phyloP scores from a whole-genome alignment of 2,329 filamentous ascomycete genomes.

The Monilinia polystroma region DNA sequence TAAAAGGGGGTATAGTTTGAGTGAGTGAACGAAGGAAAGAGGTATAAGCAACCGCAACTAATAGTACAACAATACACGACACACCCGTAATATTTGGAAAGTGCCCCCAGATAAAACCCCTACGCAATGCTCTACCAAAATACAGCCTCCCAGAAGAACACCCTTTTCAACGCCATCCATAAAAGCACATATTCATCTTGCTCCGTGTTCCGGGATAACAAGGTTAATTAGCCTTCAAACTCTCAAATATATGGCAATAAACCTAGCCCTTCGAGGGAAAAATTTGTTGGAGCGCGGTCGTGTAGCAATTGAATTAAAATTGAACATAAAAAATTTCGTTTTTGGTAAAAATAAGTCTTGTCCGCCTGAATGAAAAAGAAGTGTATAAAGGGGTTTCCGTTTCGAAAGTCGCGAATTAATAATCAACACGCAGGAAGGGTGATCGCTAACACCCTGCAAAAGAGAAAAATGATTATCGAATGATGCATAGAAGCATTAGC shows the following conservation, averaged over 20 bases:
- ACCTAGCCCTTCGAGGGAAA: neutral
- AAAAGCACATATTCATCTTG: constrained; percentile 14
- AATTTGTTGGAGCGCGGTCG: neutral
- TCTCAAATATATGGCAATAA: neutral
- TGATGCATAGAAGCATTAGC: neutral
- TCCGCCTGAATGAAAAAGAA: neutral
- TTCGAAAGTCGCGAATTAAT: constrained; percentile 7
- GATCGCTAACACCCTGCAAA: neutral
- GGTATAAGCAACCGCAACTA: neutral
- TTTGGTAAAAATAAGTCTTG: neutral
- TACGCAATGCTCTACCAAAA: constrained; percentile 10
- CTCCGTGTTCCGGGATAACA: constrained; percentile 7
- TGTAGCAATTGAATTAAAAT: constrained; percentile 16
- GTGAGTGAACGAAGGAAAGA: constrained; percentile 8
- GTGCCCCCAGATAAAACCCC: neutral
- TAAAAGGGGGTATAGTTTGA: constrained; percentile 15
- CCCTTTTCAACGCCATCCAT: constrained; percentile 21
- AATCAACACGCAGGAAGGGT: neutral
- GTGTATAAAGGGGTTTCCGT: neutral
- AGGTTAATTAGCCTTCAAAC: neutral
- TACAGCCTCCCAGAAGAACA: constrained; percentile 5
- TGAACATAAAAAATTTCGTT: constrained; percentile 2
- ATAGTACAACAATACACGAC: constrained; percentile 17
- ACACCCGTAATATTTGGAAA: neutral
- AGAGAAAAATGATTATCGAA: constrained; percentile 8